Evolutionary conservation across 1,284 basidiomycete species (phyloP), one percentile per base, ranked within the genome.

Genomic region (Fomitopsis betulina): DNA sequence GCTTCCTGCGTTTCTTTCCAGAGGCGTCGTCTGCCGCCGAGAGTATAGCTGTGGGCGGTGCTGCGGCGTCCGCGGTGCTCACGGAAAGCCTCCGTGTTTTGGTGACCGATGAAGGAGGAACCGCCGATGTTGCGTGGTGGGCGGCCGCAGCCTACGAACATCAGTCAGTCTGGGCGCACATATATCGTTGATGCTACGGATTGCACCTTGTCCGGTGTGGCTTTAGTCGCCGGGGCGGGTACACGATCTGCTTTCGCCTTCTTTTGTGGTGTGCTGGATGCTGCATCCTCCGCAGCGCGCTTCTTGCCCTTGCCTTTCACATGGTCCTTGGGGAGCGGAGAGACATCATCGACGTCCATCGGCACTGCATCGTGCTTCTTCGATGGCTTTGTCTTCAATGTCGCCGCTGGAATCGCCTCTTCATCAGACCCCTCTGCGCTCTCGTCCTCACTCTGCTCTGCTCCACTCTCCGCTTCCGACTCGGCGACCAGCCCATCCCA

Each of bases 401-500:
- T 53, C 50, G 61, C 58, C 12, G 60, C 57, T 10, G 53, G 43
- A 27, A 19, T 62, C 27, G 58, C 58, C 53, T 61, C 64, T 54
- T 66, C 69, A 4, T 71, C 70, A 3, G 70, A 71, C 5, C 65
- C 73, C 10, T 32, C 66, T 68, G 3, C 72, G 25, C 69, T 70
- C 17, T 72, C 49, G 4, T 51, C 49, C 12, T 51, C 76, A 21
- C 65, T 65, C 40, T 64, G 68, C 59, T 72, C 72, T 10, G 65
- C 68, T 39, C 68, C 72, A 37, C 55, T 64, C 40, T 69, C 70
- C 63, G 62, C 59, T 8, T 8, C 35, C 19, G 42, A 67, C 7
- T 67, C 73, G 12, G 75, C 73, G 23, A 73, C 72, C 43, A 86
- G 68, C 3, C 84, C 84, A 56, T 79, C 71, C 86, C 87, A 91